A percentile compares a stretch with the other conserved stretches of the same genome.
Evolutionary conservation across 2,329 filamentous ascomycete species (phyloP).

Genomic region (Fusarium sp.): DNA sequence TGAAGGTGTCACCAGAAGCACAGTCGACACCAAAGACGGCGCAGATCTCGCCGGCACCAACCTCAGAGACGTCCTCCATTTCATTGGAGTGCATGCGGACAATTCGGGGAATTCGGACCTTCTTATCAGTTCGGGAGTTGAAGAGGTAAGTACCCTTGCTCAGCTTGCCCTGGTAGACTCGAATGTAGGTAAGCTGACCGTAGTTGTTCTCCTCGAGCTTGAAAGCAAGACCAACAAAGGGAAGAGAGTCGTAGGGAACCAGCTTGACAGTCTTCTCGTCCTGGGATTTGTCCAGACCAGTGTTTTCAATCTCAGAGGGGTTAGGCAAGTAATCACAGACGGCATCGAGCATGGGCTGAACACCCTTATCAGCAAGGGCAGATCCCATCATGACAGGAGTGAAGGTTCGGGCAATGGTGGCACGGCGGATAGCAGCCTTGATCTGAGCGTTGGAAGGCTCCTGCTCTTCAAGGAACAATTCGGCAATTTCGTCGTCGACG

Average conservation of each 20-base stretch:
- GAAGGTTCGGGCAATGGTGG: conserved; percentile 91
- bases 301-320: conserved; percentile 87
- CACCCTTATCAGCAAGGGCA: conserved; percentile 90
- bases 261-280: conserved; percentile 85
- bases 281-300: conserved; percentile 85
- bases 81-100: conserved; percentile 99
- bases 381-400: conserved; percentile 97
- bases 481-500: conserved; percentile 97
- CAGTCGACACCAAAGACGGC: conserved; percentile 98
- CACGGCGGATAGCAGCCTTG: conserved; percentile 88
- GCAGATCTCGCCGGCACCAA: conserved; percentile 97
- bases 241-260: conserved; percentile 90
- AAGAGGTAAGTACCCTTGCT: conserved; percentile 90
- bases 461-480: conserved; percentile 90
- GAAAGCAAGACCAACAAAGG: conserved; percentile 96
- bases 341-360: conserved; percentile 96
- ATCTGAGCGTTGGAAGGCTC: conserved; percentile 84
- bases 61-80: conserved; percentile 95
- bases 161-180: conserved; percentile 94
- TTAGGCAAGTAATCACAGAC: conserved; percentile 97
- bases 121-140: conserved; percentile 95
- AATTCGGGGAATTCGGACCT: conserved; percentile 95
- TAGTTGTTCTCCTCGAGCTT: conserved; percentile 99
- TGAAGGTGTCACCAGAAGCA: conserved; percentile 97
- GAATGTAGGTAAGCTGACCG: conserved; percentile 97